These are phyloP conservation scores for Lactarius indigo DNA, from an alignment of 768 basidiomycete genomes.

Conservation along the genomic window DNA sequence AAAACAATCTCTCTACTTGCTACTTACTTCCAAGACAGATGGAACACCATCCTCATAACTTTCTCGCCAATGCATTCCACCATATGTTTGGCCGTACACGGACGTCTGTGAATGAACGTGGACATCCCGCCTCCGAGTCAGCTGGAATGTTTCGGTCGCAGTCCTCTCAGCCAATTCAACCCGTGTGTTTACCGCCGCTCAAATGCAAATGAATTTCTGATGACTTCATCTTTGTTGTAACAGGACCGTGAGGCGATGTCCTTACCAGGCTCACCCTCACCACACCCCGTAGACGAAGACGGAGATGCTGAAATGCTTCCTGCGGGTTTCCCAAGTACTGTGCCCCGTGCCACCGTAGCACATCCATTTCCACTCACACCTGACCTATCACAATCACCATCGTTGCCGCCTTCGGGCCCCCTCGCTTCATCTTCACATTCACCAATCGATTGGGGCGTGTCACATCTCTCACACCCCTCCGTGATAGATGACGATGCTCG, in stretches of 20 bases:
- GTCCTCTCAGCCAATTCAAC: background rate
- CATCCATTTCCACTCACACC: background rate
- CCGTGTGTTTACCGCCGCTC: conserved; percentile 3
- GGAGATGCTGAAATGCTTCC: conserved; percentile 16
- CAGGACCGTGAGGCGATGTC: background rate
- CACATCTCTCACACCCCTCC: background rate
- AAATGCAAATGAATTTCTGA: conserved; percentile 6
- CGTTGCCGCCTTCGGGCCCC: background rate
- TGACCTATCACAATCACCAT: conserved; percentile 4
- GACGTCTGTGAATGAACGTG: conserved; percentile 2
- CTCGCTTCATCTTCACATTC: background rate
- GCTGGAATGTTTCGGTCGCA: background rate
- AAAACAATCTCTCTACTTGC: background rate
- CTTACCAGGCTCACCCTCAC: background rate
- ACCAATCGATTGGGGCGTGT: background rate
- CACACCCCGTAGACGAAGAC: conserved; percentile 3
- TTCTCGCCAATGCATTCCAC: conserved; percentile 6
- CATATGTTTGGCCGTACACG: conserved; percentile 14
- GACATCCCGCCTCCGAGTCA: background rate
- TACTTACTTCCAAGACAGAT: background rate
- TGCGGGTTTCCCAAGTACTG: background rate
- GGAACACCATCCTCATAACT: conserved; percentile 9
- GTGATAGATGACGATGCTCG: conserved; percentile 14
- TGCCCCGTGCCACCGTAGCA: background rate
- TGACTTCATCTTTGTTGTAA: conserved; percentile 4